These are phyloP conservation scores for Trichomonas vaginalis DNA, from an alignment of 208 protist genomes.

Conservation along the genomic window DNA sequence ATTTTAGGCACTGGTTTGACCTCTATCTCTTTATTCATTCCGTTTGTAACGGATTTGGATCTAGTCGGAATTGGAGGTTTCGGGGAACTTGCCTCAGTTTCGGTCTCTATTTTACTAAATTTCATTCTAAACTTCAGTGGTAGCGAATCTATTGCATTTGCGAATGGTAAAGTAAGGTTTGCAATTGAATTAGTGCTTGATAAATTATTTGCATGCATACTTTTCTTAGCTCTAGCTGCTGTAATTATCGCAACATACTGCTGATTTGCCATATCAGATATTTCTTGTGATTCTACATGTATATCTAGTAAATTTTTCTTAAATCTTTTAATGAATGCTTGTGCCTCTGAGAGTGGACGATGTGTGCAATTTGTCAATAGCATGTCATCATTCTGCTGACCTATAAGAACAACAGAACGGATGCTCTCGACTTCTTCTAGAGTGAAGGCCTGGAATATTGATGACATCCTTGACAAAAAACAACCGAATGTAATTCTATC, in stretches of 20 bases:
- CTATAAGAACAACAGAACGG: not conserved
- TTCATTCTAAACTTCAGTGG: not conserved
- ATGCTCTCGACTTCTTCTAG: slow-evolving; percentile 7
- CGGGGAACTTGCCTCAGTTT: too few relatives aligned
- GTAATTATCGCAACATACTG: slow-evolving; percentile 11
- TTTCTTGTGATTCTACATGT: not conserved
- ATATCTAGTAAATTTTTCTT: not conserved
- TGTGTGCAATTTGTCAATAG: not conserved
- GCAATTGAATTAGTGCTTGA: not conserved
- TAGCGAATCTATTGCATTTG: not conserved
- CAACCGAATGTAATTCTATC: too few relatives aligned
- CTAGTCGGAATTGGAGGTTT: not conserved
- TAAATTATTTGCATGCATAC: not conserved
- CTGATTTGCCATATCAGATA: not conserved
- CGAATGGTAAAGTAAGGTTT: not conserved
- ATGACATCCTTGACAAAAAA: too few relatives aligned
- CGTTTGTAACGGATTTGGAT: not conserved
- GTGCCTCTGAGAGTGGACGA: not conserved
- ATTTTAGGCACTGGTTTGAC: not conserved
- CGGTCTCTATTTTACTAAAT: not conserved
- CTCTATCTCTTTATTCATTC: not conserved
- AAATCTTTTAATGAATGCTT: not conserved
- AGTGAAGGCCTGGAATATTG: not conserved
- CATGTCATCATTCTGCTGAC: not conserved
- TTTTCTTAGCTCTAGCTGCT: not conserved